Evolutionary conservation across 768 basidiomycete species (phyloP).

Genomic region (Suillus occidentalis): DNA sequence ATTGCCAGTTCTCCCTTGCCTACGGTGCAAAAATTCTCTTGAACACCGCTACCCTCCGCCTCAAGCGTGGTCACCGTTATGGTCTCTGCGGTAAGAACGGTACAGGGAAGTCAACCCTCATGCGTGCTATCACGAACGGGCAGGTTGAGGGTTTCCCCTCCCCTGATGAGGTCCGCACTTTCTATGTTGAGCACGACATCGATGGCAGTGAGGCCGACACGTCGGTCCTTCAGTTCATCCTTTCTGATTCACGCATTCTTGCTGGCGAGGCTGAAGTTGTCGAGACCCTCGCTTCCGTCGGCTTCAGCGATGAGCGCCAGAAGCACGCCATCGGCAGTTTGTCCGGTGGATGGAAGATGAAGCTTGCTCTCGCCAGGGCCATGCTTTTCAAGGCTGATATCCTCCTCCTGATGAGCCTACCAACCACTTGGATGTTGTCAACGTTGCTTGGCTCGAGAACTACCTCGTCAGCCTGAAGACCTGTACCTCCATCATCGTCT

Average conservation of each 20-base stretch:
- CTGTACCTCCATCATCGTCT: conserved; percentile 98
- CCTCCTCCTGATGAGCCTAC: conserved; percentile 93
- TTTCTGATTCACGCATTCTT: conserved; percentile 80
- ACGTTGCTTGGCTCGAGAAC: conserved; percentile 95
- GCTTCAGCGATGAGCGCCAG: conserved; percentile 89
- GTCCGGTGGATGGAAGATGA: conserved; percentile 99
- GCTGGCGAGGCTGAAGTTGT: conserved; percentile 69
- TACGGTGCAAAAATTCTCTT: conserved; percentile 99
- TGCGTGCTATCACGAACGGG: conserved; percentile 91
- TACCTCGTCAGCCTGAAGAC: conserved; percentile 85
- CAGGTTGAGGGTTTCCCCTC: conserved; percentile 99
- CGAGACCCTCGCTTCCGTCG: conserved; percentile 85
- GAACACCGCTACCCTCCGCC: conserved; percentile 93
- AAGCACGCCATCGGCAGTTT: conserved; percentile 81
- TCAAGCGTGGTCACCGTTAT: conserved; percentile 98
- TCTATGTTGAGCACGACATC: conserved; percentile 99
- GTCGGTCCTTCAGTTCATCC: conserved; percentile 86
- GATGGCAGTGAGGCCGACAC: conserved; percentile 94
- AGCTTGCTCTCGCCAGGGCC: conserved; percentile 93
- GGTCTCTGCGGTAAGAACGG: conserved; percentile 99
- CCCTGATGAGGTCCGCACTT: conserved; percentile 94
- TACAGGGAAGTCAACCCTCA: conserved; percentile 95
- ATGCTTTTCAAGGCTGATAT: conserved; percentile 99
- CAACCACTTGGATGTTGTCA: conserved; percentile 96
- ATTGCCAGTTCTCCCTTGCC: conserved; percentile 98